Evolutionary conservation across 352 stramenopile species (phyloP).

Genomic region (Phytophthora niederhauseri): DNA sequence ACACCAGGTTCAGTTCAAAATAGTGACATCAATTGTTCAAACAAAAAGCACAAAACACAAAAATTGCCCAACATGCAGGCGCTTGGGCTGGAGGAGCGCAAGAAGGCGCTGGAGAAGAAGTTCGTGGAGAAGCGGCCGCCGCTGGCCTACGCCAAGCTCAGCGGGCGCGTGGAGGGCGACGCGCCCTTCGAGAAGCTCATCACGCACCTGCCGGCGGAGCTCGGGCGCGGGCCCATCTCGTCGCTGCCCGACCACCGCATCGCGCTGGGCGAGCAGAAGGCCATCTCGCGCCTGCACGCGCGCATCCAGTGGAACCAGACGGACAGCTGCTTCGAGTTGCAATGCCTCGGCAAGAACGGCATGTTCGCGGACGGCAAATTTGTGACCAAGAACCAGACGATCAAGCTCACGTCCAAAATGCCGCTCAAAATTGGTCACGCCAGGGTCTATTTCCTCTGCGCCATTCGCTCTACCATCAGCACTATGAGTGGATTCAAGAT

Average conservation of each 20-base stretch:
- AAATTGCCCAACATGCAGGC: conserved; percentile 18
- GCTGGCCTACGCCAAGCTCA: conserved; percentile 83
- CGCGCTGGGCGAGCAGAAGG: conserved; percentile 79
- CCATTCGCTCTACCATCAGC: conserved; percentile 73
- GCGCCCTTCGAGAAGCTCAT: conserved; percentile 76
- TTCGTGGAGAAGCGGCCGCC: conserved; percentile 79
- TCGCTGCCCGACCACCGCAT: conserved; percentile 54
- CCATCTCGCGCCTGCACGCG: conserved; percentile 77
- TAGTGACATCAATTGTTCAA: background rate
- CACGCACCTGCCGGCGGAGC: conserved; percentile 75
- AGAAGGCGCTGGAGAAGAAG: conserved; percentile 81
- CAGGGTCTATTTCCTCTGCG: conserved; percentile 78
- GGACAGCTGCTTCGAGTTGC: conserved; percentile 77
- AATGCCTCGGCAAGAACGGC: conserved; percentile 85
- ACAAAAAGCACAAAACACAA: conserved; percentile 2
- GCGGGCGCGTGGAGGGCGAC: conserved; percentile 63
- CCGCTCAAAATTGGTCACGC: conserved; percentile 81
- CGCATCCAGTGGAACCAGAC: conserved; percentile 80
- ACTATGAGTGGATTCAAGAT: conserved; percentile 87
- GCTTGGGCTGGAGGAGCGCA: conserved; percentile 57
- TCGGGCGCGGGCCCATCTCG: conserved; percentile 60
- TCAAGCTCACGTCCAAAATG: conserved; percentile 73
- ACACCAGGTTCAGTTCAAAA: background rate
- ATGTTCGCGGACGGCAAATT: conserved; percentile 74
- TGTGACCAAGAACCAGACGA: conserved; percentile 72